Percentiles rank a stretch among this genome's conserved stretches.
These are phyloP conservation scores for Yarrowia sp. DNA, from an alignment of 805 yeast species.

Conservation along the genomic window DNA sequence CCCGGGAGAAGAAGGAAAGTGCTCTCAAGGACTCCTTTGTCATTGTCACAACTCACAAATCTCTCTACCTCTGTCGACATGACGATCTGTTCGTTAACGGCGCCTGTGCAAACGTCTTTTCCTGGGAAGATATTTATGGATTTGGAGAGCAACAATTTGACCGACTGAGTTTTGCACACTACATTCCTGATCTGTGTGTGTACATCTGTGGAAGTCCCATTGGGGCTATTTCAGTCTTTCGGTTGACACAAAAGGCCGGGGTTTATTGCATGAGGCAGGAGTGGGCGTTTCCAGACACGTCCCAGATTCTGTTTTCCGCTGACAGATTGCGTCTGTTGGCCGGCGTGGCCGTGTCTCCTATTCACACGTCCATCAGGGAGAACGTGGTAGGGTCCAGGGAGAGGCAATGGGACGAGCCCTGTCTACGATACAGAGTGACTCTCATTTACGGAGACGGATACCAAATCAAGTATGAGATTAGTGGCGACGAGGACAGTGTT, in stretches of 20 bases:
- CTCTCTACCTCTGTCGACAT: constrained; percentile 46
- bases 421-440: constrained; percentile 1
- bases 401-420: constrained; percentile 4
- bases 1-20: constrained; percentile 29
- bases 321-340: constrained; percentile 6
- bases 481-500: background rate
- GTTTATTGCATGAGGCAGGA: constrained; percentile 46
- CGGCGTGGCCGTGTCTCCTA: constrained; percentile 1
- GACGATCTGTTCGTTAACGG: constrained; percentile 49
- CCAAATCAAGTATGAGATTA: constrained; percentile 1
- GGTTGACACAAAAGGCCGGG: constrained; percentile 40
- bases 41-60: constrained; percentile 46
- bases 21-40: constrained; percentile 38
- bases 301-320: constrained; percentile 1
- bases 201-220: constrained; percentile 40
- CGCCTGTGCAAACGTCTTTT: constrained; percentile 45
- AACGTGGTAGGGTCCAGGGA: background rate
- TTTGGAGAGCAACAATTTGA: constrained; percentile 30
- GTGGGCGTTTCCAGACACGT: constrained; percentile 27
- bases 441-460: constrained; percentile 12
- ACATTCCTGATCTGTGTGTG: constrained; percentile 45
- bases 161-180: constrained; percentile 35
- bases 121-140: constrained; percentile 33
- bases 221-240: background rate
- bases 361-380: background rate